Evolutionary conservation across 805 yeast genomes (phyloP).

Genomic region (Cyberlindnera sargentensis): DNA sequence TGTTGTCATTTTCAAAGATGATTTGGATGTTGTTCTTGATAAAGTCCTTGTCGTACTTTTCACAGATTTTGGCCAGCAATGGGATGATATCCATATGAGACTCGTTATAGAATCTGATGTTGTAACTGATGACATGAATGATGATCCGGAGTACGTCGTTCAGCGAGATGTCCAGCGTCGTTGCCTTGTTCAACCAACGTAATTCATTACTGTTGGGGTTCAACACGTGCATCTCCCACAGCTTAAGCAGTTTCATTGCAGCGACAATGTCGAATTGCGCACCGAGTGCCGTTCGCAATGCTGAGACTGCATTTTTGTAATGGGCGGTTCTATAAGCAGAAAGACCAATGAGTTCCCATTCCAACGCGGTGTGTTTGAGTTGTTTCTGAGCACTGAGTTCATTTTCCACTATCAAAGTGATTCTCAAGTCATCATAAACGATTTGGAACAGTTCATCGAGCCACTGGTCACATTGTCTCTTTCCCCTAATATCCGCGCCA

Average conservation of each 20-base stretch:
- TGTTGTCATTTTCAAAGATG: constrained; percentile 22
- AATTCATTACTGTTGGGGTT: constrained; percentile 15
- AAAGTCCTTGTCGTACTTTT: constrained; percentile 27
- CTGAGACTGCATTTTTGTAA: constrained; percentile 42
- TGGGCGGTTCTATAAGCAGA: constrained; percentile 42
- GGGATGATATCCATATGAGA: constrained; percentile 37
- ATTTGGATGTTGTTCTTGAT: constrained; percentile 25
- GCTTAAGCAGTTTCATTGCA: constrained; percentile 40
- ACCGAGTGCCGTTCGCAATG: constrained; percentile 45
- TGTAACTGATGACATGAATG: constrained; percentile 51
- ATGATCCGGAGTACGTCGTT: constrained; percentile 37
- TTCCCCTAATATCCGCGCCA: constrained; percentile 21
- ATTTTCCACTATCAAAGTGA: constrained; percentile 27
- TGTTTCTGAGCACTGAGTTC: constrained; percentile 19
- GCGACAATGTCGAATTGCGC: constrained; percentile 61
- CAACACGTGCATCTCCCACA: constrained; percentile 23
- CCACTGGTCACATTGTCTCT: constrained; percentile 71
- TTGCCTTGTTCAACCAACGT: constrained; percentile 4
- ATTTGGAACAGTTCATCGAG: constrained; percentile 66
- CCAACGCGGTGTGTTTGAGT: constrained; percentile 51
- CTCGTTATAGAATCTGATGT: constrained; percentile 58
- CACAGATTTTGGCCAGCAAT: constrained; percentile 37
- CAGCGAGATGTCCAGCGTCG: constrained; percentile 17
- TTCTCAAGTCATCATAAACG: constrained; percentile 57
- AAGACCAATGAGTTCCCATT: constrained; percentile 69